These are phyloP conservation scores for Apium graveolens DNA, from an alignment of 129 eudicot species.

Conservation along the genomic window DNA sequence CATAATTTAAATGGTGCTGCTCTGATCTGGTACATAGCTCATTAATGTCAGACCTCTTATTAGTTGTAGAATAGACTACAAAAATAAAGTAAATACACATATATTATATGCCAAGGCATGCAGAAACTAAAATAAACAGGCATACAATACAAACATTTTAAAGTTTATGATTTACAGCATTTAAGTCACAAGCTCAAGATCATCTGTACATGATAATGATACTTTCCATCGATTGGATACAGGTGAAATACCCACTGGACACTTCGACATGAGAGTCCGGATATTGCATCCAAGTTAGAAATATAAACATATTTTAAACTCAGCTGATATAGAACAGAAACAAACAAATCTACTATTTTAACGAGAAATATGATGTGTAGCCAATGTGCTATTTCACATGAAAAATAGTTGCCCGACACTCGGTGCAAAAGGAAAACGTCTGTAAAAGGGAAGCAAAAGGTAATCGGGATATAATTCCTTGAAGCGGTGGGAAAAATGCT, in stretches of 20 bases:
- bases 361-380: background rate
- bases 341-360: background rate
- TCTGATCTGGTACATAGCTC: conserved; percentile 47
- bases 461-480: background rate
- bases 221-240: background rate
- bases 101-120: background rate
- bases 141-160: background rate
- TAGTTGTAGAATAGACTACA: background rate
- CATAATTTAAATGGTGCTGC: conserved; percentile 65
- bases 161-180: background rate
- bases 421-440: background rate
- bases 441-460: background rate
- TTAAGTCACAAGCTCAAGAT: background rate
- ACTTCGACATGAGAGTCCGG: background rate
- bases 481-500: background rate
- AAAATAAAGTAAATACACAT: background rate
- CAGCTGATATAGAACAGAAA: background rate
- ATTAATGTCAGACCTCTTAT: conserved; percentile 11
- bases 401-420: background rate
- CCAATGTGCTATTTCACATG: background rate
- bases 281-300: background rate
- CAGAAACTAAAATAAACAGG: background rate
- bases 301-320: background rate
- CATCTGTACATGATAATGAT: background rate
- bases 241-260: background rate